Evolutionary conservation across 1,284 basidiomycete genomes (phyloP).

Genomic region (Bjerkandera adusta): DNA sequence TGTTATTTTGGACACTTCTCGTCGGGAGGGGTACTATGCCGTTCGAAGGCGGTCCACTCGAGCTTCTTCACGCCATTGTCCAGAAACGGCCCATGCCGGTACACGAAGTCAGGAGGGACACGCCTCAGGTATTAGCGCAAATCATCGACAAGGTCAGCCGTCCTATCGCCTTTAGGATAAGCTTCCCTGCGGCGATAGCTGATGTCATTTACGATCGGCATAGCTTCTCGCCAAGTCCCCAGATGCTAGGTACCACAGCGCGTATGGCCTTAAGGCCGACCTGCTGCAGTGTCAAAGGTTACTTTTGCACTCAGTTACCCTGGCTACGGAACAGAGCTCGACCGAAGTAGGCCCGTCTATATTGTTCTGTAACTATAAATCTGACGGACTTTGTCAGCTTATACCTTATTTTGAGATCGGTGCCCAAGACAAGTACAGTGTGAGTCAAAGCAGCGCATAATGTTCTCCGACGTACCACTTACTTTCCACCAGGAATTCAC

Average conservation of each 20-base stretch:
- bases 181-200: not conserved
- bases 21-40: constrained; percentile 68
- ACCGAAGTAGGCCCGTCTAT: constrained; percentile 41
- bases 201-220: not conserved
- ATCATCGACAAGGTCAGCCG: constrained; percentile 68
- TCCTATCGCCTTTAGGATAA: not conserved
- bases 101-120: constrained; percentile 69
- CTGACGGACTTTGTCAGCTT: constrained; percentile 37
- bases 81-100: constrained; percentile 71
- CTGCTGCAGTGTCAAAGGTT: constrained; percentile 63
- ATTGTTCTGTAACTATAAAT: not conserved
- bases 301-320: constrained; percentile 54
- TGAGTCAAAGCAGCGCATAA: constrained; percentile 30
- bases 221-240: constrained; percentile 65
- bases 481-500: constrained; percentile 52
- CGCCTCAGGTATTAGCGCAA: constrained; percentile 65
- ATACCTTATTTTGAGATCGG: constrained; percentile 68
- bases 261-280: constrained; percentile 63
- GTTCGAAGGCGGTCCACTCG: constrained; percentile 67
- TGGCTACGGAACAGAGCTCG: constrained; percentile 50
- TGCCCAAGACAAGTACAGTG: constrained; percentile 58
- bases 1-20: constrained; percentile 67
- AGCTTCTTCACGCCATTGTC: constrained; percentile 65
- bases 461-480: not conserved
- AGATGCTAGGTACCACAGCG: constrained; percentile 66